Base-by-base conservation (phyloP, 768 basidiomycete genomes). In the Lyophyllum atratum region DNA sequence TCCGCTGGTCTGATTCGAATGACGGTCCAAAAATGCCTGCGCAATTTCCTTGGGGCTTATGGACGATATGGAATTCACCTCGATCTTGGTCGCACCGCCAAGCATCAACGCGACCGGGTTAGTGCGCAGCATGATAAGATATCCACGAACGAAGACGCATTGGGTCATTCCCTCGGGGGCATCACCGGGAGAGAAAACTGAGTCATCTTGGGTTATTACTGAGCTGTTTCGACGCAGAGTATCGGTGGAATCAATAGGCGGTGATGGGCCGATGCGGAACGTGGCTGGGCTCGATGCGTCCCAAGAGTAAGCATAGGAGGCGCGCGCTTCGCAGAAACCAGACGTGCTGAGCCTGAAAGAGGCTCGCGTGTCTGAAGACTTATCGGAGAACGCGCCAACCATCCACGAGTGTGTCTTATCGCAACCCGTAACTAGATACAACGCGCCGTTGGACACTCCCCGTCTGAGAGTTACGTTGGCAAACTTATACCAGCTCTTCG, bases 381-480 rank as follows among this genome's bases (percentile, higher is more conserved):
- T 55, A 24, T 59, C 48, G 21, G 58, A 48, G 40, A 61, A 61
- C 11, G 59, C 49, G 10, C 59, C 60, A 3, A 61, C 54, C 51
- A 56, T 60, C 63, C 65, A 64, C 6, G 61, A 54, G 10, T 22
- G 15, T 12, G 60, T 50, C 52, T 68, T 68, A 48, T 66, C 67
- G 31, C 33, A 56, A 12, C 63, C 64, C 10, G 65, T 65, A 6
- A 68, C 40, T 21, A 66, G 59, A 53, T 59, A 66, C n/a, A 66
- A 47, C 24, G 62, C 25, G 43, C 61, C 66, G 40, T 59, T 62
- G n/a, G 58, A 49, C 21, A 59, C 52, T 19, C 50, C n/a, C 19
- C 62, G 55, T 25, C 54, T 47, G 43, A 61, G 60, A 0, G 52
- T 55, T 8, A 40, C 44, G 25, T 59, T 61, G 24, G 45, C 54